Percentiles rank a stretch among this genome's conserved stretches.
phyloP scores from a whole-genome alignment of 495 filamentous ascomycete species.

The Patellaria atrata region DNA sequence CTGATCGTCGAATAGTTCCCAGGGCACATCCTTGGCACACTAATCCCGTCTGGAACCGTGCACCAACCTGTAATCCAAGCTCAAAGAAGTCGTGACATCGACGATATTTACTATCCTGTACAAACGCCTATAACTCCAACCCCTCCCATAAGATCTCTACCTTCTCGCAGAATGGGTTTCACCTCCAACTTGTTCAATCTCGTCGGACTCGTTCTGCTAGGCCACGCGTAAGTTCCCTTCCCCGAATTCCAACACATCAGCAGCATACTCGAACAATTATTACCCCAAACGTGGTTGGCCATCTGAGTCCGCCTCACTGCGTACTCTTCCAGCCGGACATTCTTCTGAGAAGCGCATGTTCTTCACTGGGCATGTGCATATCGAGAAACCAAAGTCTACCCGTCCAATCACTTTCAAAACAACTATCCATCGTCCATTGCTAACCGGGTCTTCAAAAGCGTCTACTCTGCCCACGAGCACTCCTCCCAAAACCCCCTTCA shows the following conservation, averaged over 20 bases:
- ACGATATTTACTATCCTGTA: too few species aligned
- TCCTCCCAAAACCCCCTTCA: constrained; percentile 10
- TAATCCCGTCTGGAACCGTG: too few species aligned
- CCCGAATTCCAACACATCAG: constrained; percentile 3
- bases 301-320: constrained; percentile 6
- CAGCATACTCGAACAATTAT: constrained; percentile 1
- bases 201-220: constrained; percentile 28
- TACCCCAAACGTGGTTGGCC: constrained; percentile 2
- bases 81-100: too few species aligned
- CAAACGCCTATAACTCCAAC: too few species aligned
- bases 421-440: not conserved
- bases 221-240: constrained; percentile 28
- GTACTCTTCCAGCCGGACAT: not conserved
- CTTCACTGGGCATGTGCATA: too few species aligned
- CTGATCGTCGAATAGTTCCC: too few species aligned
- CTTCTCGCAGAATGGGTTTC: constrained; percentile 22
- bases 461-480: constrained; percentile 34
- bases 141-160: too few species aligned
- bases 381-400: too few species aligned
- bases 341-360: too few species aligned
- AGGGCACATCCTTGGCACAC: too few species aligned
- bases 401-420: constrained; percentile 1
- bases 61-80: too few species aligned
- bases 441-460: constrained; percentile 20
- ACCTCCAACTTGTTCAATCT: constrained; percentile 21